Evolutionary conservation across 805 yeast species (phyloP).

Genomic region (Suhomyces xylopsoci): DNA sequence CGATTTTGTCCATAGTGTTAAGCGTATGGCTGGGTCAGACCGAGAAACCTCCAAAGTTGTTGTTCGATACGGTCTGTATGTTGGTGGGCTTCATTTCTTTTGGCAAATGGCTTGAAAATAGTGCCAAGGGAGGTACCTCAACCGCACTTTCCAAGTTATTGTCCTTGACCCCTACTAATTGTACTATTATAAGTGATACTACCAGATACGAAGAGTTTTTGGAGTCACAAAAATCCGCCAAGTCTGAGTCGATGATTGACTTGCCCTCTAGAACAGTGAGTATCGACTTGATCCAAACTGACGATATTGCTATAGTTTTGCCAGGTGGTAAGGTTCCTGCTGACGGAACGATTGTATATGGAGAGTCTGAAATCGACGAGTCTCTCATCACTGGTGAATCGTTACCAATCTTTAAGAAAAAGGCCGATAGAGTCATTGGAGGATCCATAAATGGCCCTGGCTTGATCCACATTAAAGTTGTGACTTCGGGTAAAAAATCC

Average conservation of each 20-base stretch:
- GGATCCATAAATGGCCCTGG: conserved; percentile 89
- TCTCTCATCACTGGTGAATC: conserved; percentile 92
- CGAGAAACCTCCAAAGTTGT: conserved; percentile 55
- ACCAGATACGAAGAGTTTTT: conserved; percentile 20
- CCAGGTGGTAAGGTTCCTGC: conserved; percentile 92
- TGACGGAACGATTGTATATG: conserved; percentile 78
- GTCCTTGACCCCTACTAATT: conserved; percentile 74
- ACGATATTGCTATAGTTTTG: conserved; percentile 71
- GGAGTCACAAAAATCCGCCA: conserved; percentile 5
- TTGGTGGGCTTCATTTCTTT: conserved; percentile 76
- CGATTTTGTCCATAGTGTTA: conserved; percentile 57
- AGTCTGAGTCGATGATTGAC: conserved; percentile 15
- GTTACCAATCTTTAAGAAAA: conserved; percentile 60
- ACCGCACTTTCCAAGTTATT: conserved; percentile 79
- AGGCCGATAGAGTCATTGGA: conserved; percentile 70
- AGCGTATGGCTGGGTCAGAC: conserved; percentile 43
- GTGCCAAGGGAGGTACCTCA: conserved; percentile 92
- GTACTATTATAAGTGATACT: conserved; percentile 56
- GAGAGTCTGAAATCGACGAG: conserved; percentile 84
- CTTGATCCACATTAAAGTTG: conserved; percentile 63
- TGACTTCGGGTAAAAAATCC: conserved; percentile 76
- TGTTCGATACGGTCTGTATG: conserved; percentile 88
- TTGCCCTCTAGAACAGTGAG: conserved; percentile 50
- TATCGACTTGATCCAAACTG: conserved; percentile 71
- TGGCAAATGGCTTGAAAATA: conserved; percentile 89